Conservation (phyloP, 2,329 filamentous ascomycete genomes). For the Amauroascus verrucosus region DNA sequence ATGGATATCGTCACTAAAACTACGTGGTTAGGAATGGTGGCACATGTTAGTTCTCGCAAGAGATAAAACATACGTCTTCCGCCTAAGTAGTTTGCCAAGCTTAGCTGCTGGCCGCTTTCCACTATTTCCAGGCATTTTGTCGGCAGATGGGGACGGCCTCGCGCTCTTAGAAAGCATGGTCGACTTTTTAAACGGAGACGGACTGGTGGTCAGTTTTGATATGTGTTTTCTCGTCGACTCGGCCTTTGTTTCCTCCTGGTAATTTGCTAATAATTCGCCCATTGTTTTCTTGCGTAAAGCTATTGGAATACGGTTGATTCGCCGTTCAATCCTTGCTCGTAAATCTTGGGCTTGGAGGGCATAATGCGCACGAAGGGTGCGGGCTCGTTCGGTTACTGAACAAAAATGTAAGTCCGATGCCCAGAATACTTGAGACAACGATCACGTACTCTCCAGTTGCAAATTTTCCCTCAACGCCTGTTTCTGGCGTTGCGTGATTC, state of each 20-base stretch:
- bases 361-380: slow-evolving; percentile 81
- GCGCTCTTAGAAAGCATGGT: slow-evolving; percentile 23
- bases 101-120: slow-evolving; percentile 20
- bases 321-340: slow-evolving; percentile 76
- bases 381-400: slow-evolving; percentile 73
- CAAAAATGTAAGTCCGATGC: slow-evolving; percentile 17
- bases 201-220: not conserved
- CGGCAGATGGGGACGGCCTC: slow-evolving; percentile 24
- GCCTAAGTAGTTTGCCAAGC: slow-evolving; percentile 17
- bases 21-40: slow-evolving; percentile 8
- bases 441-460: slow-evolving; percentile 68
- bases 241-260: slow-evolving; percentile 27
- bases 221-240: slow-evolving; percentile 37
- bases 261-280: slow-evolving; percentile 60
- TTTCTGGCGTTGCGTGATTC: slow-evolving; percentile 62
- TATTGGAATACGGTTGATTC: slow-evolving; percentile 82
- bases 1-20: slow-evolving; percentile 50
- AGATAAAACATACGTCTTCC: slow-evolving; percentile 7
- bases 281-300: slow-evolving; percentile 70
- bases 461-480: slow-evolving; percentile 81
- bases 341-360: slow-evolving; percentile 77
- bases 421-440: not conserved
- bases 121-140: slow-evolving; percentile 23
- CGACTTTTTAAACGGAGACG: slow-evolving; percentile 25
- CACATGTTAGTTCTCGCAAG: not conserved